These are phyloP conservation scores for Pseudogymnoascus pannorum DNA, from an alignment of 2,329 filamentous ascomycete species.

Conservation along the genomic window DNA sequence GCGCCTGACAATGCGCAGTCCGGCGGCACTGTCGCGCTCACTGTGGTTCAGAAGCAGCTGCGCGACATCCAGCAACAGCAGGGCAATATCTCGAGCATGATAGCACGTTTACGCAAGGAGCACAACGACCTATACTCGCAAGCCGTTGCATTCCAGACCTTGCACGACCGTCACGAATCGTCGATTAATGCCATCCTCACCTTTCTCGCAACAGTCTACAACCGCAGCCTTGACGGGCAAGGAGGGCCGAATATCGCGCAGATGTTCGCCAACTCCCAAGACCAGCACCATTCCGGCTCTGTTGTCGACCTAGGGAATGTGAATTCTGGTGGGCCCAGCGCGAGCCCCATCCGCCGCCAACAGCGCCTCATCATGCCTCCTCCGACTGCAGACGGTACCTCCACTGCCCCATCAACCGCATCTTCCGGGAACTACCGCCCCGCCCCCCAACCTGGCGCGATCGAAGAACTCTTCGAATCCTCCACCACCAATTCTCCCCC, in stretches of 20 bases:
- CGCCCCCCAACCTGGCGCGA: slow-evolving; percentile 40
- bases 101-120: slow-evolving; percentile 72
- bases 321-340: slow-evolving; percentile 20
- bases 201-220: slow-evolving; percentile 93
- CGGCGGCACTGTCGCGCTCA: not conserved
- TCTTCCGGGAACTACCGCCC: slow-evolving; percentile 23
- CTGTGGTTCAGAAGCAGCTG: slow-evolving; percentile 69
- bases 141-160: slow-evolving; percentile 78
- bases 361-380: slow-evolving; percentile 29
- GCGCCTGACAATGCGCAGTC: slow-evolving; percentile 44
- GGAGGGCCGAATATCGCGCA: slow-evolving; percentile 70
- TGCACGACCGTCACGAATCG: slow-evolving; percentile 95
- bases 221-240: slow-evolving; percentile 83
- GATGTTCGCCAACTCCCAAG: slow-evolving; percentile 65
- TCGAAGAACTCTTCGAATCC: slow-evolving; percentile 54
- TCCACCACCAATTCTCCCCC: slow-evolving; percentile 40
- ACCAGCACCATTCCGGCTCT: slow-evolving; percentile 42
- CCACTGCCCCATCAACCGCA: slow-evolving; percentile 17
- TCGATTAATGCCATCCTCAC: slow-evolving; percentile 98
- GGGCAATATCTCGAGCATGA: slow-evolving; percentile 73
- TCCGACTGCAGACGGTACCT: slow-evolving; percentile 24
- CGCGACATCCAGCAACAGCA: slow-evolving; percentile 80
- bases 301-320: slow-evolving; percentile 57
- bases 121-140: slow-evolving; percentile 85
- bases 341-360: slow-evolving; percentile 24